Base-by-base conservation (phyloP, 1,139 yeast species). In the Yamadazyma taylorii region DNA sequence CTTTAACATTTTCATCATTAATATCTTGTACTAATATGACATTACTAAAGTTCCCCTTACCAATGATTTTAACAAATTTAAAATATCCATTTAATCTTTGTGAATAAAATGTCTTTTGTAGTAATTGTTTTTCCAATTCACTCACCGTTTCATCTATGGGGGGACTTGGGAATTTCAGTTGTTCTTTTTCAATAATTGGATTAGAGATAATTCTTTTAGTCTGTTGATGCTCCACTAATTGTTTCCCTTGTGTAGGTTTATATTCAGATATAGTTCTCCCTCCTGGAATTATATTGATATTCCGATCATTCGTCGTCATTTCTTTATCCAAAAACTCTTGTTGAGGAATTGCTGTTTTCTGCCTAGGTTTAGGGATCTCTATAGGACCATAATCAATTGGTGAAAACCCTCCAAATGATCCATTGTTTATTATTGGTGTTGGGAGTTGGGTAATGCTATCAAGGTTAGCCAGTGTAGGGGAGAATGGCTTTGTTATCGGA, bases 1-100 rank as follows among this genome's bases (percentile, higher is more conserved):
- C 66, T 30, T 54, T 50, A 6, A 37, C 41, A 8, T 30, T 26
- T 16, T 51, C 58, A 11, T 42, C 45, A 15, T 53, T 59, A 5
- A 54, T 24, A 1, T 61, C 52, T 30, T 58, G 53, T 8, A 71
- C 81, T 27, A 75, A 53, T 5, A 75, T 63, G 10, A 81, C 87
- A 2, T 69, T 66, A 53, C 84, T 78, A 52, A 81, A 81, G 37
- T 75, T 77, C 0, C 88, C 88, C 6, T 61, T 47, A 1, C 88
- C 88, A 3, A 81, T 60, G 25, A 67, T 55, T 32, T 53, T 51
- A 5, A 47, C 52, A 43, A 54, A 63, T 24, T 40, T 43, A 41
- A 53, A 63, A n/a, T 41, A 28, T 9, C 42, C 43, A 25, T 47
- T 39, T 23, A 42, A 41, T 26, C 42, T 43, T 1, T 34, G 31